Evolutionary conservation across 805 yeast genomes (phyloP).

Genomic region (Candida chauliodis): DNA sequence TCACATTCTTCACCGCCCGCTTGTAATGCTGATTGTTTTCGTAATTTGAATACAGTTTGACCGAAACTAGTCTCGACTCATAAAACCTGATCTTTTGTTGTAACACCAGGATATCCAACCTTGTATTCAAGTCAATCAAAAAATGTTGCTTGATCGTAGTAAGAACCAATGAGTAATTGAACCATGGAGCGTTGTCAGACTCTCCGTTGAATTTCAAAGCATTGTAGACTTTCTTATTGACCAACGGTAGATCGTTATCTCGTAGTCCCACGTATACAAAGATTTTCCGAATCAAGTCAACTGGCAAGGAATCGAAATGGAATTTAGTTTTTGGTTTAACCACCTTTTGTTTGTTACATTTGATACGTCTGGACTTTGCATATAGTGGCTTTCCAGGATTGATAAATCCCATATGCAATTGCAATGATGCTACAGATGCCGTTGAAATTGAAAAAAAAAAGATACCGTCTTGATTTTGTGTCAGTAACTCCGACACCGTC

Average conservation of each 20-base stretch:
- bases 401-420: neutral
- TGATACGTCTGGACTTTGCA: no score
- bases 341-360: neutral
- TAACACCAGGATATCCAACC: slow-evolving; percentile 13
- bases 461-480: no score
- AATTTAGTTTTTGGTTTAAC: neutral
- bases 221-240: slow-evolving; percentile 25
- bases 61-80: neutral
- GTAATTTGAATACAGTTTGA: neutral
- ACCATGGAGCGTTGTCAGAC: slow-evolving; percentile 17
- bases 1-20: slow-evolving; percentile 1
- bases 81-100: slow-evolving; percentile 14
- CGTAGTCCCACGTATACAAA: slow-evolving; percentile 35
- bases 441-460: no score
- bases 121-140: slow-evolving; percentile 17
- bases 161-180: slow-evolving; percentile 14
- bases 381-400: neutral
- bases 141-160: slow-evolving; percentile 22
- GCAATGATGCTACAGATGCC: no score
- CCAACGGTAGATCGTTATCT: slow-evolving; percentile 30
- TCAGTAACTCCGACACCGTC: no score
- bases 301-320: slow-evolving; percentile 28
- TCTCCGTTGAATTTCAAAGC: slow-evolving; percentile 15
- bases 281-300: slow-evolving; percentile 38
- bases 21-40: slow-evolving; percentile 2